Evolutionary conservation across 495 filamentous ascomycete genomes (phyloP).

Genomic region (Achaetomiella virescens): DNA sequence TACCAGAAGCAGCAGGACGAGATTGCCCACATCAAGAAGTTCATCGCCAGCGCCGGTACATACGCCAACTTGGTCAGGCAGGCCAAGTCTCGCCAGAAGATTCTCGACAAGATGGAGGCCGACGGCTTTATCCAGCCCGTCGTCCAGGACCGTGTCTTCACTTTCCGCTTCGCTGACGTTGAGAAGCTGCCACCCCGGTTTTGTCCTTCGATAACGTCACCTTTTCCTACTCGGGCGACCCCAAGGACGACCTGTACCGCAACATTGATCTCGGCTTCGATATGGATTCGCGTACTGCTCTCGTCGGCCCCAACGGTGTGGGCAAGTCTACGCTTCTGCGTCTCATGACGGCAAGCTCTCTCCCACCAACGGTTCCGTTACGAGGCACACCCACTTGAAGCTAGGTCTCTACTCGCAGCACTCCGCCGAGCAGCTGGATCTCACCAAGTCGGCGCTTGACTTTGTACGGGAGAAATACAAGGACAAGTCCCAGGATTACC

Average conservation of each 20-base stretch:
- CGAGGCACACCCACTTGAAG: conserved; percentile 95
- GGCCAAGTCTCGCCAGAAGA: conserved; percentile 99
- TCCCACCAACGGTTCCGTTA: conserved; percentile 73
- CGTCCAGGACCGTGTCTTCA: conserved; percentile 79
- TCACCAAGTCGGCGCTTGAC: conserved; percentile 95
- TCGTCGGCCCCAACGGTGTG: conserved; percentile 98
- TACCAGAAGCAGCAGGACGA: conserved; percentile 99
- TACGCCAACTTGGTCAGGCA: conserved; percentile 99
- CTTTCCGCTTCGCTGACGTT: conserved; percentile 96
- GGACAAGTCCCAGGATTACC: conserved; percentile 88
- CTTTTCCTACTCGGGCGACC: conserved; percentile 91
- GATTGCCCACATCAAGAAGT: conserved; percentile 99
- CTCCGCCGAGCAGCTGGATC: conserved; percentile 94
- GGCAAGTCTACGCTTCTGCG: conserved; percentile 98
- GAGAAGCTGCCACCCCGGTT: conserved; percentile 97
- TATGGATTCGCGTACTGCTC: conserved; percentile 96
- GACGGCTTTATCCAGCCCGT: conserved; percentile 97
- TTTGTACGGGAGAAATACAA: conserved; percentile 95
- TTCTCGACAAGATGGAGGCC: conserved; percentile 99
- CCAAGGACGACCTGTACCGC: conserved; percentile 89
- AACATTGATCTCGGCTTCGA: conserved; percentile 97
- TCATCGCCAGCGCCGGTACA: conserved; percentile 98
- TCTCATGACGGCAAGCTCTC: conserved; percentile 97
- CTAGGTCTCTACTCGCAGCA: conserved; percentile 96
- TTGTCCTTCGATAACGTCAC: conserved; percentile 94